These are phyloP conservation scores for Aspergillus indologenus DNA, from an alignment of 495 filamentous ascomycete genomes.

Conservation along the genomic window DNA sequence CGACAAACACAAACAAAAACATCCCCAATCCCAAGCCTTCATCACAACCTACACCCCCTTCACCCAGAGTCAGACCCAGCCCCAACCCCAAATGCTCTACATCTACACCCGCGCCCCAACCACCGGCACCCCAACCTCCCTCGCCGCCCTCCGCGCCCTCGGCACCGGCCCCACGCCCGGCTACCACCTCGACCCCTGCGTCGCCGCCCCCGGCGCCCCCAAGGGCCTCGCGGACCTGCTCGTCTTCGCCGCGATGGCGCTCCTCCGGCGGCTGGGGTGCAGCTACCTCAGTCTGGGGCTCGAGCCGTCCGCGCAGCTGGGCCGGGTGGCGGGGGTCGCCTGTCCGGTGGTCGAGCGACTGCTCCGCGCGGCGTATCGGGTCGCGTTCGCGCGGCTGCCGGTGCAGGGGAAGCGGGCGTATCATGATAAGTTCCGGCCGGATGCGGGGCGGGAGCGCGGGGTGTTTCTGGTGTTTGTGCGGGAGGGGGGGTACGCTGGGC, in stretches of 20 bases:
- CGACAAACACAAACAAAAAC: constrained; percentile 8
- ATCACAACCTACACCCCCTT: constrained; percentile 38
- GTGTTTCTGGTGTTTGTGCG: constrained; percentile 33
- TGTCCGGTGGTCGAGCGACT: constrained; percentile 18
- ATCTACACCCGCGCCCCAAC: constrained; percentile 31
- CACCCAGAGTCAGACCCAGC: constrained; percentile 22
- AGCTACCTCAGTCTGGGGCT: constrained; percentile 42
- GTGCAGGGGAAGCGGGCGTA: constrained; percentile 44
- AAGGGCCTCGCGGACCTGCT: constrained; percentile 42
- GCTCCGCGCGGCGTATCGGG: constrained; percentile 28
- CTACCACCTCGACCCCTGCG: constrained; percentile 45
- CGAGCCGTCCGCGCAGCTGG: constrained; percentile 32
- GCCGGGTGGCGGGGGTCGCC: constrained; percentile 15
- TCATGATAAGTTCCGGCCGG: constrained; percentile 42
- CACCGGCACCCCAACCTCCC: constrained; percentile 33
- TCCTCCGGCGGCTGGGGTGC: constrained; percentile 27
- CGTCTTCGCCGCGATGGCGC: constrained; percentile 36
- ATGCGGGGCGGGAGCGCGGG: constrained; percentile 28
- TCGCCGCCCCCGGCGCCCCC: constrained; percentile 33
- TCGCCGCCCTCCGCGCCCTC: constrained; percentile 39
- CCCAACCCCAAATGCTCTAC: constrained; percentile 40
- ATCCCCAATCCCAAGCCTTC: constrained; percentile 13
- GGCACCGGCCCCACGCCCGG: constrained; percentile 32
- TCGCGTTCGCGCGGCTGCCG: constrained; percentile 31
- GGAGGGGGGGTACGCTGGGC: too few species aligned